Evolutionary conservation across 2,329 filamentous ascomycete genomes (phyloP).

Genomic region (Colletotrichum sansevieriae): DNA sequence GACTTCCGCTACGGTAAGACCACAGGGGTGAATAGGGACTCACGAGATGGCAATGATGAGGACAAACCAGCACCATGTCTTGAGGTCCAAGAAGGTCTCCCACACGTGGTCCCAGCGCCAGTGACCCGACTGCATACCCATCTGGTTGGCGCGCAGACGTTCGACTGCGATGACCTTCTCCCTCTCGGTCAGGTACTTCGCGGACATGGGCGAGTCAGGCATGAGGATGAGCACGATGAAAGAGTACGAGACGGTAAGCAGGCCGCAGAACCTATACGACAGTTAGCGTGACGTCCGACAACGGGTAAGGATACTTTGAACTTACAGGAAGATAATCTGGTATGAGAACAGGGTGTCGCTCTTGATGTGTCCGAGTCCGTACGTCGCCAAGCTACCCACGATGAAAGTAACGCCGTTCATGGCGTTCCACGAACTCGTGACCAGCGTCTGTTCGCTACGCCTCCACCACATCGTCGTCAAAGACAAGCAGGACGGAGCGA

Average conservation of each 20-base stretch:
- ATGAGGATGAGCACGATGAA: constrained; percentile 66
- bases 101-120: constrained; percentile 55
- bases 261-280: constrained; percentile 48
- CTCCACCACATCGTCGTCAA: constrained; percentile 69
- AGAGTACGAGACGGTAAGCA: constrained; percentile 59
- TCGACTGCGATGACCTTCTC: constrained; percentile 71
- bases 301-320: accelerated
- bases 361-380: constrained; percentile 50
- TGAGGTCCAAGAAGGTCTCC: constrained; percentile 52
- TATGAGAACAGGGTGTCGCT: constrained; percentile 36
- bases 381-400: constrained; percentile 50
- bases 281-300: accelerated
- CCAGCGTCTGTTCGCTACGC: constrained; percentile 63
- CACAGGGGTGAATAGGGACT: constrained; percentile 42
- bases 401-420: constrained; percentile 69
- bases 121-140: constrained; percentile 50
- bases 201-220: constrained; percentile 72
- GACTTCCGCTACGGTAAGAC: neutral
- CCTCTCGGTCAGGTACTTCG: constrained; percentile 65
- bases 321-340: constrained; percentile 47
- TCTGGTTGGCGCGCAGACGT: constrained; percentile 62
- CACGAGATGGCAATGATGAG: constrained; percentile 65
- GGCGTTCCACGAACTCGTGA: constrained; percentile 62
- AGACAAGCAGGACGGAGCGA: constrained; percentile 65
- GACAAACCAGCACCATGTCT: constrained; percentile 55